A percentile compares a stretch with the other conserved stretches of the same genome.
phyloP scores from a whole-genome alignment of 2,329 filamentous ascomycete genomes.

The Fusarium hainanense region DNA sequence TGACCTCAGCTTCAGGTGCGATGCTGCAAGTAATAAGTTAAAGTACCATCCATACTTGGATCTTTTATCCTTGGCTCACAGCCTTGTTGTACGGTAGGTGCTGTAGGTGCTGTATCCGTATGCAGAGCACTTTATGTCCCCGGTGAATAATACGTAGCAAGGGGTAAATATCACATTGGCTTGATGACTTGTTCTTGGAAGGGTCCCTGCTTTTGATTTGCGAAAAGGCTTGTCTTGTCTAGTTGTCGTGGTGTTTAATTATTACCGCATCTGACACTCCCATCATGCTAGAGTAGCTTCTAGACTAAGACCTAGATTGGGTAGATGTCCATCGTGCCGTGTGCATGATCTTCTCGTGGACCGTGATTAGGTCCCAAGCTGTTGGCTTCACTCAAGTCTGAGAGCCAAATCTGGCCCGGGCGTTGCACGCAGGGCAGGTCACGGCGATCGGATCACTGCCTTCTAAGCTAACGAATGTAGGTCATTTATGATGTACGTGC shows the following conservation, averaged over 20 bases:
- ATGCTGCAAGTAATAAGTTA: conserved; percentile 10
- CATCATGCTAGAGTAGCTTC: not conserved
- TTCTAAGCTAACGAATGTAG: not conserved
- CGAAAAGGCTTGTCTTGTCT: conserved; percentile 1
- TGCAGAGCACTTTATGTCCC: not conserved
- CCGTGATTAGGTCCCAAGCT: conserved; percentile 38
- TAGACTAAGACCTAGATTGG: conserved; percentile 6
- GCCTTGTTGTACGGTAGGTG: not conserved
- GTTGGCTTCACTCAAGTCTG: conserved; percentile 16
- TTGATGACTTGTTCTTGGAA: conserved; percentile 15
- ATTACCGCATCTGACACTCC: not conserved
- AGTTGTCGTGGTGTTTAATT: conserved; percentile 6
- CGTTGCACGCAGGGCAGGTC: conserved; percentile 21
- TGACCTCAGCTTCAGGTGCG: conserved; percentile 47
- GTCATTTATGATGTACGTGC: conserved; percentile 2
- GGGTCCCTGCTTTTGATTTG: conserved; percentile 21
- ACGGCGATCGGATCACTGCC: conserved; percentile 12
- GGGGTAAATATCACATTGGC: conserved; percentile 20
- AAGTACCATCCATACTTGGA: not conserved
- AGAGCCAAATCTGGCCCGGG: conserved; percentile 26
- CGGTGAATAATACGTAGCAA: conserved; percentile 9
- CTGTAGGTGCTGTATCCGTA: not conserved
- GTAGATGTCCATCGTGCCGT: conserved; percentile 17
- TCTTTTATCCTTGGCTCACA: not conserved
- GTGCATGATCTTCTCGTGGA: conserved; percentile 31